A percentile compares a stretch with the other conserved stretches of the same genome.
Evolutionary conservation across 129 eudicot genomes (phyloP).

Genomic region (Centella asiatica): DNA sequence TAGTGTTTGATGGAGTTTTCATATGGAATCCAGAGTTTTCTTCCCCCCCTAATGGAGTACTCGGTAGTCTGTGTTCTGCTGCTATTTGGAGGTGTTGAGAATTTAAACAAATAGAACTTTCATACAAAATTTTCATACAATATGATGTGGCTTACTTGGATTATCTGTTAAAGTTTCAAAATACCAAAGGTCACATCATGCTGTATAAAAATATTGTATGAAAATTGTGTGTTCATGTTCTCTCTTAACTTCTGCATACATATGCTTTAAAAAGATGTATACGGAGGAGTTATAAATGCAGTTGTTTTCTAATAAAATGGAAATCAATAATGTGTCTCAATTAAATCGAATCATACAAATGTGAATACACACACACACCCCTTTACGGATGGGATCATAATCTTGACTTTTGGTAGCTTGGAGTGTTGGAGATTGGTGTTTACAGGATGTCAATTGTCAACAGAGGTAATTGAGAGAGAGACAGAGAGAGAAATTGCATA

Average conservation of each 20-base stretch:
- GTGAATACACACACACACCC: too few relatives aligned
- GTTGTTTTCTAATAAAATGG: not conserved
- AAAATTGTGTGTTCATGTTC: conserved; percentile 5
- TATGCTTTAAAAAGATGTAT: conserved; percentile 1
- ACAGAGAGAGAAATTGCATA: not conserved
- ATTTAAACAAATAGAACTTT: conserved; percentile 6
- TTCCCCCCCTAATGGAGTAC: too few relatives aligned
- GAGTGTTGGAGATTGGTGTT: not conserved
- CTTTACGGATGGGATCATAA: not conserved
- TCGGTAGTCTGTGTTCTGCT: not conserved
- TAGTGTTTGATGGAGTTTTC: not conserved
- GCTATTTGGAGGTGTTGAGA: not conserved
- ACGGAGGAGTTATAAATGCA: not conserved
- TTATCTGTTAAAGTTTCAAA: conserved; percentile 6
- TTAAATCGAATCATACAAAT: not conserved
- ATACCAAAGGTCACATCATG: conserved; percentile 1
- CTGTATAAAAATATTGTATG: conserved; percentile 8
- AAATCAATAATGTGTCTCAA: not conserved
- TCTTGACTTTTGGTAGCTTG: not conserved
- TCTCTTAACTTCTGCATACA: conserved; percentile 1
- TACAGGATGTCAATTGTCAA: not conserved
- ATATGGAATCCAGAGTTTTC: not conserved
- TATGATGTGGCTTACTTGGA: not conserved
- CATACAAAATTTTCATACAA: conserved; percentile 12
- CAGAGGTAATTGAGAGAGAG: not conserved